Evolutionary conservation across 805 yeast species (phyloP), one percentile per base, ranked within the genome.

Genomic region (Wickerhamomyces bisporus): DNA sequence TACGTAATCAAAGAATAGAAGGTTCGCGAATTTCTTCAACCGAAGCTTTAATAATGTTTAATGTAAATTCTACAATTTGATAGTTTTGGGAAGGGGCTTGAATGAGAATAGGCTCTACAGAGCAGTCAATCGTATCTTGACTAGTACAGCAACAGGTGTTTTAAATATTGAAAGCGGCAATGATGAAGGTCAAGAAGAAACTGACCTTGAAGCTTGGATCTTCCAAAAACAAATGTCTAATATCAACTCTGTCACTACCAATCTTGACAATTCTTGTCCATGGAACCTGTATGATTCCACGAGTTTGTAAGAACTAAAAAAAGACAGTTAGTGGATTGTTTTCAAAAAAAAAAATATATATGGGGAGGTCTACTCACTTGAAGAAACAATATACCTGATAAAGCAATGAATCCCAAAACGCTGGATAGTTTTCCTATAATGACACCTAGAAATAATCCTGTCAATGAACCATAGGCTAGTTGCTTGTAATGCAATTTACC

Each of bases 151-250:
- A n/a, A n/a, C n/a, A n/a, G n/a, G n/a, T n/a, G n/a, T n/a, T n/a
- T 21, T 13, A 57, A 26, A 59, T 60, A 44, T 76, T 75, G 60
- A 65, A 75, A 20, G 83, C 84, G 20, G 83, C 81, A 40, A 78
- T 70, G 45, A 77, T 47, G 52, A 79, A 79, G 9, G 79, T 60
- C 31, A 71, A 55, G 8, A 75, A 59, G 53, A 80, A 80, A 17
- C 79, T 66, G 14, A 76, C 29, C 56, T 76, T 78, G 63, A 80
- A 80, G 44, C 80, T 71, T 40, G 81, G 78, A 43, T 75, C 73
- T 37, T 75, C 74, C 41, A 80, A 68, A 14, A 79, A 53, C 61
- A 79, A 65, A 24, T 67, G 61, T 50, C 68, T 66, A 24, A 77
- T 44, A 49, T 78, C 76, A 39, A 77, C 54, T 35, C 53, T 50